These are phyloP conservation scores for Pouteria glomerata DNA, from an alignment of 148 eudicot species.

Conservation along the genomic window DNA sequence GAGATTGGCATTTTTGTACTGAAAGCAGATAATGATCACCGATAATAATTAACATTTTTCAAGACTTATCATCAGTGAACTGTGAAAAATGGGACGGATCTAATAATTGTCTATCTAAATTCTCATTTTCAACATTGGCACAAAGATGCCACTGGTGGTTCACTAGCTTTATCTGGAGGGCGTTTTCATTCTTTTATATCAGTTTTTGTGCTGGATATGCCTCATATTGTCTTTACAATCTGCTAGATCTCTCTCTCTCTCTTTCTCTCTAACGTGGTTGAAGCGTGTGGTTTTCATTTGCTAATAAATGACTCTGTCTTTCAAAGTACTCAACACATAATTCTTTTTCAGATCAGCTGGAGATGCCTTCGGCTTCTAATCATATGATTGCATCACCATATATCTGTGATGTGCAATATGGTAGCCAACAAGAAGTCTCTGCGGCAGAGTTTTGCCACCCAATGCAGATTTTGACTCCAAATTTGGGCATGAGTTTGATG, in stretches of 20 bases:
- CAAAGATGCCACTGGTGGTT: neutral
- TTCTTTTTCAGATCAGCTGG: conserved; percentile 33
- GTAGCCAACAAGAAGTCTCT: conserved; percentile 29
- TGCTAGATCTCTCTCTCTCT: neutral
- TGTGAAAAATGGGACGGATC: neutral
- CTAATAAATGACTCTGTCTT: neutral
- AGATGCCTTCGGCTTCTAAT: conserved; percentile 24
- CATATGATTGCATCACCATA: conserved; percentile 32
- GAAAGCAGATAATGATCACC: neutral
- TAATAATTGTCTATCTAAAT: neutral
- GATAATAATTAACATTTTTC: neutral
- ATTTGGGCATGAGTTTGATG: conserved; percentile 16
- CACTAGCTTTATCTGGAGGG: neutral
- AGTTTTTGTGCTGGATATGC: neutral
- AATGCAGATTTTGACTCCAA: conserved; percentile 18
- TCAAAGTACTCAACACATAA: neutral
- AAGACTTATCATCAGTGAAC: neutral
- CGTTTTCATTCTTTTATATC: neutral
- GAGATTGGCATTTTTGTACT: neutral
- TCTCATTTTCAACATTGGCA: neutral
- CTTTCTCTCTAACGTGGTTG: neutral
- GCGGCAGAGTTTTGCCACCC: conserved; percentile 28
- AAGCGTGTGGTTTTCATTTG: neutral
- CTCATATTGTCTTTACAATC: neutral
- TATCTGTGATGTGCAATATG: conserved; percentile 24